A percentile compares a stretch with the other conserved stretches of the same genome.
Evolutionary conservation across 495 filamentous ascomycete genomes (phyloP).

Genomic region (Ramalina peruviana): DNA sequence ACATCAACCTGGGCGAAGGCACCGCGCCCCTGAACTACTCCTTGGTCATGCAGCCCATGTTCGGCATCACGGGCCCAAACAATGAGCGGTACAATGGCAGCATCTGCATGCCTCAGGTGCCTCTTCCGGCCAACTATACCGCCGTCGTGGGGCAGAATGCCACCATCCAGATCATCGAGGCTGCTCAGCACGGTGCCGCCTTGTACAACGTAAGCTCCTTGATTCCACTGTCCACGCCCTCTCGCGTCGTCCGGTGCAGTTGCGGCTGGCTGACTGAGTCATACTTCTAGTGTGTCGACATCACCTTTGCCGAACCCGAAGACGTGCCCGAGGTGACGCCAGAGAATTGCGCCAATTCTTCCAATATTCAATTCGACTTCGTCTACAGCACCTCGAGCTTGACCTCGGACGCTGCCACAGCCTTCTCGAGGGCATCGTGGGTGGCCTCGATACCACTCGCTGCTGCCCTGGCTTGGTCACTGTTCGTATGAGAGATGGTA

Average conservation of each 20-base stretch:
- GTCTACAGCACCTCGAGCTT: conserved; percentile 44
- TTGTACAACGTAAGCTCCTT: conserved; percentile 65
- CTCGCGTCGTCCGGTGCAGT: background rate
- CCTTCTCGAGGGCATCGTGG: conserved; percentile 4
- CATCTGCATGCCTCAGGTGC: conserved; percentile 81
- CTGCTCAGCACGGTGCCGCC: conserved; percentile 76
- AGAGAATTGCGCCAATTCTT: conserved; percentile 75
- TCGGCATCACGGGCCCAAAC: conserved; percentile 72
- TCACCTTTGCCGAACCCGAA: conserved; percentile 61
- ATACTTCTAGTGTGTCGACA: conserved; percentile 67
- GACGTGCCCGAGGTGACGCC: conserved; percentile 60
- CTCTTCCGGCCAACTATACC: conserved; percentile 59
- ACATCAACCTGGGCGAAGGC: conserved; percentile 89
- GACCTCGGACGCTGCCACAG: conserved; percentile 9
- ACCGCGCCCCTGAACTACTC: conserved; percentile 79
- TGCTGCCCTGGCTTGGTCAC: background rate
- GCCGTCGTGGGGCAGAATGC: conserved; percentile 75
- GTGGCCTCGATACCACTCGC: conserved; percentile 7
- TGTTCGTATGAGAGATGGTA: background rate
- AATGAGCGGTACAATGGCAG: conserved; percentile 73
- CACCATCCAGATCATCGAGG: conserved; percentile 87
- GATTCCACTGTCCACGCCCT: background rate
- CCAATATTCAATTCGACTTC: conserved; percentile 56
- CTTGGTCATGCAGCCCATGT: conserved; percentile 64
- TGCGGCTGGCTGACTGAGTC: background rate